Conservation (phyloP, 192 early-diverging fungal species). For the Entomortierella beljakovae region DNA sequence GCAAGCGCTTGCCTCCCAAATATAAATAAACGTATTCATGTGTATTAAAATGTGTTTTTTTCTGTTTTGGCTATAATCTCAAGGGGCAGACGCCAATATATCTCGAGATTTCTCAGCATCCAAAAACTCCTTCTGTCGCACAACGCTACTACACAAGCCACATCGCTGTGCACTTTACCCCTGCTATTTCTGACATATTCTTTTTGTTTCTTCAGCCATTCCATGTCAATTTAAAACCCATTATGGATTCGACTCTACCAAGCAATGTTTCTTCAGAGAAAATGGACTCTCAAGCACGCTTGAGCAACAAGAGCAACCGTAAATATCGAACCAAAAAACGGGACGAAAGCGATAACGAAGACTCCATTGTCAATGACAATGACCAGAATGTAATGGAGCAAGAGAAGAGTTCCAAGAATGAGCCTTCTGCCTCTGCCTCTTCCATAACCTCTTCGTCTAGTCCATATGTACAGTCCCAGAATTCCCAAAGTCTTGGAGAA, state of each 20-base stretch:
- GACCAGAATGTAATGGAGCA: not conserved
- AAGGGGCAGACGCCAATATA: too few species aligned
- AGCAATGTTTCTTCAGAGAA: not conserved
- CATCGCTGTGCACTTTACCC: not conserved
- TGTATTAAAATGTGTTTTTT: too few species aligned
- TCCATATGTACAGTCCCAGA: conserved; percentile 49
- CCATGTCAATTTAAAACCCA: not conserved
- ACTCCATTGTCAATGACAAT: not conserved
- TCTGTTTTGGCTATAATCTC: too few species aligned
- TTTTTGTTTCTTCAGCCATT: not conserved
- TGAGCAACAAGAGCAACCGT: conserved; percentile 14
- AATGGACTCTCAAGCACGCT: not conserved
- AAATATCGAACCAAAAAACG: conserved; percentile 29
- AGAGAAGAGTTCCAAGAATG: not conserved
- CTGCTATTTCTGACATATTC: not conserved
- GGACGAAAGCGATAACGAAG: conserved; percentile 8
- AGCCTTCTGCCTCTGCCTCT: not conserved
- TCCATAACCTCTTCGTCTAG: not conserved
- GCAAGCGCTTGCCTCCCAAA: conserved; percentile 21
- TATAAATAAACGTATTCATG: too few species aligned
- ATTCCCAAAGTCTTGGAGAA: conserved; percentile 38
- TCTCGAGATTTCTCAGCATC: too few species aligned
- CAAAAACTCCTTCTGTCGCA: too few species aligned
- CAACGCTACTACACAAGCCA: not conserved
- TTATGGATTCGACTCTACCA: not conserved